phyloP scores from a whole-genome alignment of 495 filamentous ascomycete species.

The Elasticomyces elasticus region DNA sequence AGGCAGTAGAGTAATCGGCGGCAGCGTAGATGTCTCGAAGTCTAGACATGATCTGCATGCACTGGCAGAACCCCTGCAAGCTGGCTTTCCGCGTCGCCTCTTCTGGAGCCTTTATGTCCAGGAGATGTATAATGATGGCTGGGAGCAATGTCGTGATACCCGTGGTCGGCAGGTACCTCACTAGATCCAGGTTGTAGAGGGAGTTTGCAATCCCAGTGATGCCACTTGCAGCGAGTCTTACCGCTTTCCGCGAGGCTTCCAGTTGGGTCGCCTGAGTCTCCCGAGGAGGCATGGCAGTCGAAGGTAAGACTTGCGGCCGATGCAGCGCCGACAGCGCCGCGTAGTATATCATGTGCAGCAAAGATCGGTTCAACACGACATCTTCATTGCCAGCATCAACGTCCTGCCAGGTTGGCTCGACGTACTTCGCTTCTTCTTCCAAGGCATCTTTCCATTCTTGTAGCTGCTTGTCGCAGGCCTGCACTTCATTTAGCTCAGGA shows the following conservation, averaged over 20 bases:
- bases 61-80: slow-evolving; percentile 68
- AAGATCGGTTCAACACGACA: slow-evolving; percentile 61
- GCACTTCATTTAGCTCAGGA: slow-evolving; percentile 63
- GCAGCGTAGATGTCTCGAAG: slow-evolving; percentile 78
- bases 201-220: slow-evolving; percentile 70
- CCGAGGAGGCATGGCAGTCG: slow-evolving; percentile 46
- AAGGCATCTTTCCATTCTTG: slow-evolving; percentile 61
- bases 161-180: slow-evolving; percentile 71
- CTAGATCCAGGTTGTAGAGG: slow-evolving; percentile 57
- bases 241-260: slow-evolving; percentile 67
- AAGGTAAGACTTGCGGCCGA: slow-evolving; percentile 74
- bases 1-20: slow-evolving; percentile 75
- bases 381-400: slow-evolving; percentile 37
- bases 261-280: slow-evolving; percentile 49
- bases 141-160: slow-evolving; percentile 83
- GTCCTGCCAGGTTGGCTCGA: slow-evolving; percentile 39
- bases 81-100: slow-evolving; percentile 56
- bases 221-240: slow-evolving; percentile 66
- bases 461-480: slow-evolving; percentile 61
- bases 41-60: slow-evolving; percentile 72
- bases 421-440: slow-evolving; percentile 56
- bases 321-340: slow-evolving; percentile 81
- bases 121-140: slow-evolving; percentile 81
- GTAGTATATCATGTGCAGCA: slow-evolving; percentile 82
- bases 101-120: slow-evolving; percentile 75